Percentiles rank a stretch among this genome's conserved stretches.
These are phyloP conservation scores for Phytophthora chlamydospora DNA, from an alignment of 352 stramenopile genomes.

Conservation along the genomic window DNA sequence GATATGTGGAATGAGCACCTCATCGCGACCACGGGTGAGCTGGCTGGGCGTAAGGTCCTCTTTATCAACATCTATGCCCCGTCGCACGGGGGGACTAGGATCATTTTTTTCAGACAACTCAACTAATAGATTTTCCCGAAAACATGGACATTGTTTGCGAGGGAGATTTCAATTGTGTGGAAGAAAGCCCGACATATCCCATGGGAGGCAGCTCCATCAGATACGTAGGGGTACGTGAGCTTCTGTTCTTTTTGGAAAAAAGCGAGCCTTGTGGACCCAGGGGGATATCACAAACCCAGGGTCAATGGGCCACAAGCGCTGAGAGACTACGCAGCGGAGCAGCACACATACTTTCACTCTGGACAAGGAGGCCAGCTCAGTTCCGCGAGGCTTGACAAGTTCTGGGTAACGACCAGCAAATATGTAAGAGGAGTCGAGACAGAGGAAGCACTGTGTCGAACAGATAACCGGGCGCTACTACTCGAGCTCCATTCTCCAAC, in stretches of 20 bases:
- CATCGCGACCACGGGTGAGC: constrained; percentile 1
- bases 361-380: too few species aligned
- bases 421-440: too few species aligned
- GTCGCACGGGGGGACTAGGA: neutral
- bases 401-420: too few species aligned
- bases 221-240: neutral
- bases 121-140: neutral
- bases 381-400: too few species aligned
- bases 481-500: too few species aligned
- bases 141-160: constrained; percentile 1
- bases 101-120: neutral
- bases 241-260: neutral
- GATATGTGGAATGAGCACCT: constrained; percentile 5
- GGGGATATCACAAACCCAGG: too few species aligned
- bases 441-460: too few species aligned
- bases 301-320: too few species aligned
- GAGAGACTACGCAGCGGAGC: too few species aligned
- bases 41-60: neutral
- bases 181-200: neutral
- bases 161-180: constrained; percentile 1
- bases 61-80: constrained; percentile 15
- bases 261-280: neutral
- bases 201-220: neutral
- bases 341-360: too few species aligned
- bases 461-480: too few species aligned